Evolutionary conservation across 305 asterid genomes (phyloP).

Genomic region (Fraxinus latifolia): DNA sequence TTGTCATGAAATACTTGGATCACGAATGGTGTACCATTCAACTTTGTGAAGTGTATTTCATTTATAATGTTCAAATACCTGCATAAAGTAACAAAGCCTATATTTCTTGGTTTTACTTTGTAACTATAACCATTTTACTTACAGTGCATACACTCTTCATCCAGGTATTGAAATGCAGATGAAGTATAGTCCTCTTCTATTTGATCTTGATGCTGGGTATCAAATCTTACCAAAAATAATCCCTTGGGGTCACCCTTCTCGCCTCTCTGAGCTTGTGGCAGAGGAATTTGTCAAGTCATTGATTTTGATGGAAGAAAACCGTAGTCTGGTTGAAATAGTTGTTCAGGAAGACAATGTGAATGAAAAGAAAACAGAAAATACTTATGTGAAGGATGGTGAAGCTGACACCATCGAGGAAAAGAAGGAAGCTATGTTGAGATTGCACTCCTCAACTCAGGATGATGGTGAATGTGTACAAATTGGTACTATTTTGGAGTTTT

Average conservation of each 20-base stretch:
- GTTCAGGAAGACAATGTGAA: constrained; percentile 34
- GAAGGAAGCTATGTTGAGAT: constrained; percentile 66
- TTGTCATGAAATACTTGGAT: background rate
- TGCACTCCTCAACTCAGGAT: constrained; percentile 41
- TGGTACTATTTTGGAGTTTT: constrained; percentile 42
- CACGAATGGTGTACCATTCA: background rate
- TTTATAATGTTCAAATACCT: background rate
- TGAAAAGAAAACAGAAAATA: constrained; percentile 22
- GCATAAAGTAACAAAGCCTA: background rate
- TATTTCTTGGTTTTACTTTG: constrained; percentile 19
- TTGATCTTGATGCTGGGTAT: constrained; percentile 89
- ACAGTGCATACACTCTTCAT: constrained; percentile 14
- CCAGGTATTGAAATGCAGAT: constrained; percentile 46
- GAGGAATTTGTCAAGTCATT: constrained; percentile 66
- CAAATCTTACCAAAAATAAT: constrained; percentile 58
- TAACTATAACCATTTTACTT: constrained; percentile 13
- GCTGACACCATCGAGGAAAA: constrained; percentile 46
- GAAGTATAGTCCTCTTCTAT: constrained; percentile 53
- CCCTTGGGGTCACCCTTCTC: constrained; percentile 59
- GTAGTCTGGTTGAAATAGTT: constrained; percentile 33
- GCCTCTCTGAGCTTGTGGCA: constrained; percentile 73
- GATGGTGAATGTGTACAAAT: constrained; percentile 45
- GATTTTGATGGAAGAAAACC: constrained; percentile 44
- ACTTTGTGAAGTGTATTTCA: background rate
- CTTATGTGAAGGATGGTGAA: constrained; percentile 22